Evolutionary conservation across 805 yeast genomes (phyloP).

Genomic region (Cyberlindnera maritima): DNA sequence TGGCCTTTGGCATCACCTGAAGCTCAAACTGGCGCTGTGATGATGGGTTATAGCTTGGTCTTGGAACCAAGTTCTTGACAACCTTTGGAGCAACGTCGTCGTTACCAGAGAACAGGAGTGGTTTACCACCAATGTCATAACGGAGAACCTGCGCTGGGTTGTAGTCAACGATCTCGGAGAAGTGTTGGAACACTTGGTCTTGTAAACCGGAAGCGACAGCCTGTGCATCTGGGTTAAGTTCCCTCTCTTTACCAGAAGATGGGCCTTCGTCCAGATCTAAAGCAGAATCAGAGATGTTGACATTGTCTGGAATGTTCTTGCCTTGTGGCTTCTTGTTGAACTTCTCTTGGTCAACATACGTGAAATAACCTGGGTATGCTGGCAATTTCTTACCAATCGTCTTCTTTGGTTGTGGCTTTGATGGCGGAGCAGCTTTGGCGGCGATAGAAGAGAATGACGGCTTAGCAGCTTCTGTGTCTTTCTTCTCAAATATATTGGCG

Average conservation of each 20-base stretch:
- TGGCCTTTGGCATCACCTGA: conserved; percentile 93
- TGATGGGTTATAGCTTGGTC: conserved; percentile 59
- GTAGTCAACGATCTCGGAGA: conserved; percentile 69
- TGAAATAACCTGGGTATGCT: conserved; percentile 59
- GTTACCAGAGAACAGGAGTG: conserved; percentile 63
- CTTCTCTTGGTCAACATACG: conserved; percentile 72
- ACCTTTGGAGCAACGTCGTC: conserved; percentile 52
- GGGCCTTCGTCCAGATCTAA: conserved; percentile 40
- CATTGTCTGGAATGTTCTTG: conserved; percentile 45
- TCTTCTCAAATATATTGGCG: conserved; percentile 4
- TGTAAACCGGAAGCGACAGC: conserved; percentile 48
- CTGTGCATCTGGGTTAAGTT: conserved; percentile 41
- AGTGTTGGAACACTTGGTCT: conserved; percentile 73
- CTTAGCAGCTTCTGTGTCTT: background rate
- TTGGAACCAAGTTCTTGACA: conserved; percentile 44
- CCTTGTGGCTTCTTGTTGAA: conserved; percentile 45
- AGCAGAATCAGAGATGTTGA: conserved; percentile 50
- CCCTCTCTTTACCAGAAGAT: conserved; percentile 19
- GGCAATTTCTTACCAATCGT: conserved; percentile 35
- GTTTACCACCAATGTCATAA: conserved; percentile 76
- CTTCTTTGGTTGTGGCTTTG: conserved; percentile 17
- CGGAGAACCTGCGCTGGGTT: conserved; percentile 87
- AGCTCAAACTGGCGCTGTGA: conserved; percentile 69
- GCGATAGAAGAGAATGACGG: conserved; percentile 33
- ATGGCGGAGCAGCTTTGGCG: conserved; percentile 27